Evolutionary conservation across 2,329 filamentous ascomycete genomes (phyloP).

Genomic region (Arthrinium phaeospermum): DNA sequence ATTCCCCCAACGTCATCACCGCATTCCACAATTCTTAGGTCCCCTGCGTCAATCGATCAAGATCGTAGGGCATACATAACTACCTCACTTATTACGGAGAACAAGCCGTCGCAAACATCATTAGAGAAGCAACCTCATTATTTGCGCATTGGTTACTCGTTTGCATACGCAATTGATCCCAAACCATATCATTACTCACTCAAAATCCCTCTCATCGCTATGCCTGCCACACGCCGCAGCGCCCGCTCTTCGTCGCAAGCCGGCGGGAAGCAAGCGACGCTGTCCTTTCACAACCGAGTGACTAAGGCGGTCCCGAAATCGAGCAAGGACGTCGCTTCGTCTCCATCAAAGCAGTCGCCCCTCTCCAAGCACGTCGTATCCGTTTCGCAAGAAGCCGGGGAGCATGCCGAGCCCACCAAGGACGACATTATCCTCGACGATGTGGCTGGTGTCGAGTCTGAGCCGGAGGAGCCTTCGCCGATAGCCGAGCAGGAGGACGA

Average conservation of each 20-base stretch:
- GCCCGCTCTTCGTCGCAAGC: conserved; percentile 40
- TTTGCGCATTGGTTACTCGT: not conserved
- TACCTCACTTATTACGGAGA: not conserved
- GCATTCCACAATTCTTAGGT: not conserved
- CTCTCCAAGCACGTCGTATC: conserved; percentile 34
- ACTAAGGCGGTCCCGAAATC: conserved; percentile 59
- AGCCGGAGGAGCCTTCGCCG: conserved; percentile 36
- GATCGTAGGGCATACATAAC: not conserved
- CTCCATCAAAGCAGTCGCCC: conserved; percentile 42
- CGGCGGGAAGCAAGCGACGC: conserved; percentile 57
- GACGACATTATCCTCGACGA: conserved; percentile 28
- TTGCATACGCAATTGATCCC: not conserved
- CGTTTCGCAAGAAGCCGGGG: conserved; percentile 30
- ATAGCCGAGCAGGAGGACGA: conserved; percentile 36
- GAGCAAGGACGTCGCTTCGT: conserved; percentile 44
- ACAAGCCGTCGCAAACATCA: not conserved
- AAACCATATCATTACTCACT: not conserved
- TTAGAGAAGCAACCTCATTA: not conserved
- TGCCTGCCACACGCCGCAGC: conserved; percentile 25
- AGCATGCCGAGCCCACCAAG: conserved; percentile 33
- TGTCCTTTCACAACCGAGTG: conserved; percentile 63
- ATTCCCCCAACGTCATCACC: conserved; percentile 23
- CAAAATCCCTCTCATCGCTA: not conserved
- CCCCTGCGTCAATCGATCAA: not conserved
- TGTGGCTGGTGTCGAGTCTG: conserved; percentile 24